Base-by-base conservation (phyloP, 768 basidiomycete species). In the Leccinum broughii region DNA sequence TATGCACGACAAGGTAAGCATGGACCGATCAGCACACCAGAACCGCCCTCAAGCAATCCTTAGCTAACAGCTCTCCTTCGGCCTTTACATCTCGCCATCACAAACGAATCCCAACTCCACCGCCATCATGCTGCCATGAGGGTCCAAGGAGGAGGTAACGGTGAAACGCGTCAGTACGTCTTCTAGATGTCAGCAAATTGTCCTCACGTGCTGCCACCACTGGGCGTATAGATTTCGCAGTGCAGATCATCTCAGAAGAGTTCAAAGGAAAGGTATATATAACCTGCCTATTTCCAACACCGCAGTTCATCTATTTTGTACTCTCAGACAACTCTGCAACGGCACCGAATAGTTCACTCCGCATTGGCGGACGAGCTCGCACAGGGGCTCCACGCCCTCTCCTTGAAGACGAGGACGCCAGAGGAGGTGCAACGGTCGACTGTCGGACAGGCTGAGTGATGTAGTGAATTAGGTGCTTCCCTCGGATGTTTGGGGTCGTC, bases 31-130 rank as follows among this genome's bases (percentile, higher is more conserved):
- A 58, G 55, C 58, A 39, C 61, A 62, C 63, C 67, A 65, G 63
- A 63, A 61, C 65, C 55, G 60, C 65, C 55, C 49, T 61, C 64
- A 56, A 72, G 37, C 62, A 51, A 65, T 53, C 62, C 62, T 62
- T 70, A 93, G 92, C 77, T 94, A 65, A 84, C 78, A 56, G 71
- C 76, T 49, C 76, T 84, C 54, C 78, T 94, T 57, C 77, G 79
- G 66, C 92, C 92, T 20, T 74, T 81, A 56, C 78, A 80, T 66
- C 78, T 94, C 69, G 79, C 70, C 56, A 87, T 94, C 70, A 80
- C 80, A 37, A 94, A 94, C 75, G 89, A 94, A 68, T 93, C 92
- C 55, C 87, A 85, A 83, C 81, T 90, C 76, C 92, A 94, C 75
- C 83, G 89, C 68, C 89, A 93, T 77, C 92, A 94, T 76, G 81